A percentile compares a stretch with the other conserved stretches of the same genome.
These are phyloP conservation scores for Cotoneaster glaucophyllus DNA, from an alignment of 306 rosid species.

Conservation along the genomic window DNA sequence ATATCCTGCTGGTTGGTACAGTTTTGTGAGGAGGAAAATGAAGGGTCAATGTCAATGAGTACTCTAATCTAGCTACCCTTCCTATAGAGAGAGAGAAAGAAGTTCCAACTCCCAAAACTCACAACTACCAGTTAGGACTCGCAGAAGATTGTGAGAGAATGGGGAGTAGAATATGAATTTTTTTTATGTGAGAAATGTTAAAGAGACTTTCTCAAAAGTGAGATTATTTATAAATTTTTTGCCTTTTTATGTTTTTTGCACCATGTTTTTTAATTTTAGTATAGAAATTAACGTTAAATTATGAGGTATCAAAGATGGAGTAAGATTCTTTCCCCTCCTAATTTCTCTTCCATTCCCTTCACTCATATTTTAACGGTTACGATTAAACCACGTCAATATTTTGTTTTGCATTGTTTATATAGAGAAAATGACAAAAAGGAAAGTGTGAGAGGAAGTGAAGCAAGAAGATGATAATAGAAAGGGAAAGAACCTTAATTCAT, in stretches of 20 bases:
- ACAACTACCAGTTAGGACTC: slow-evolving; percentile 5
- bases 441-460: fast-evolving
- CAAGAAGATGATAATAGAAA: fast-evolving
- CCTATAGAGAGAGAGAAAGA: neutral
- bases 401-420: no score
- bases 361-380: no score
- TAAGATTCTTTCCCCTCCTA: no score
- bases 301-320: fast-evolving
- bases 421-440: fast-evolving
- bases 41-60: neutral
- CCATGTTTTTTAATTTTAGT: no score
- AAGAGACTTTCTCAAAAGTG: fast-evolving
- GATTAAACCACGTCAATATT: no score
- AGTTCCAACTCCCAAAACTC: neutral
- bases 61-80: slow-evolving; percentile 5
- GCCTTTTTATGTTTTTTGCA: no score
- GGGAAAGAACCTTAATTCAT: no score
- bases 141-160: neutral
- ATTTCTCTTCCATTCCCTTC: no score
- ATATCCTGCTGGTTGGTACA: neutral
- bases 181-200: no score
- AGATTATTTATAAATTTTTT: no score
- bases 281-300: no score
- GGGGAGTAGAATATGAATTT: neutral
- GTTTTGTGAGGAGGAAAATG: neutral